Base-by-base conservation (phyloP, 371 early-diverging fungal species). In the Circinella umbellata region DNA sequence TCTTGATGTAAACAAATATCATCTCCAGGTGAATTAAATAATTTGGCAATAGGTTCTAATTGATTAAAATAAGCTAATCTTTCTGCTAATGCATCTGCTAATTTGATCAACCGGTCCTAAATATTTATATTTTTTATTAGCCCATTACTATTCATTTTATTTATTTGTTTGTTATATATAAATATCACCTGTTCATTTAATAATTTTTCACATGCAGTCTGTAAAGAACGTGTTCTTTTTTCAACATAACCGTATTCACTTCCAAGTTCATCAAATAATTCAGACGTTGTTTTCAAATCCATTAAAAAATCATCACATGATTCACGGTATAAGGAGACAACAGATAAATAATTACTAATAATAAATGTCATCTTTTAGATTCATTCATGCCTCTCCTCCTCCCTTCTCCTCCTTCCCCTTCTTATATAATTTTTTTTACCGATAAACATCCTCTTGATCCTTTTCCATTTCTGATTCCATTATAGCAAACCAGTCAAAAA, bases 401-500 rank as follows among this genome's bases (percentile, higher is more conserved):
- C 27, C 27, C 27, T 2, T 0, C 27, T 27, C 2, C 2, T 2
- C 27, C 27, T 27, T 27, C 27, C 27, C 27, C 27, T 27, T 27
- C 27, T 27, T 27, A 27, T 27, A 27, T 27, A 2, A 27, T 27
- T 27, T 27, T 42, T 15, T 18, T 48, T 77, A 87, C 92, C 93
- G 75, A 73, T 94, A 94, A 8, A 90, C 84, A 72, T 94, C 94
- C 72, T 94, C 95, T 71, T 92, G 93, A 65, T 91, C 94, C 59
- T 88, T 86, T 65, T 93, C 95, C 84, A 95, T 92, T 61, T 91
- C 89, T 35, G 85, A 76, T 76, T 96, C 95, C 39, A 93, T 86
- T 1, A 67, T 66, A n/a, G 93, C 86, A 78, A 90, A 95, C 97
- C 97, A 97, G 61, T 93, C 91, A 66, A 95, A 86, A 70, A 97